Conservation (phyloP, 1,284 basidiomycete species). For the Puccinia triticina region DNA sequence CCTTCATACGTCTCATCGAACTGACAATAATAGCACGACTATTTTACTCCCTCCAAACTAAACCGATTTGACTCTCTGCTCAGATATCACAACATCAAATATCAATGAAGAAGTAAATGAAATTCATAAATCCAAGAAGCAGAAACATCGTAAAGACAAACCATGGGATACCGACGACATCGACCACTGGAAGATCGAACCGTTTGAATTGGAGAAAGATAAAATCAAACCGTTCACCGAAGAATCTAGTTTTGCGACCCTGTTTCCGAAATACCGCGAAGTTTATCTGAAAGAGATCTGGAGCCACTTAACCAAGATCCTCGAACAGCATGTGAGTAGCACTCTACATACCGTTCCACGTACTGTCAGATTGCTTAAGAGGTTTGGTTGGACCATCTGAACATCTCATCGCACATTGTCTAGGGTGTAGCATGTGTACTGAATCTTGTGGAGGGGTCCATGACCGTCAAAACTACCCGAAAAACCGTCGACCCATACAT, state of each 20-base stretch:
- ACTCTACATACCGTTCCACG: constrained; percentile 53
- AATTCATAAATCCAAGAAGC: constrained; percentile 44
- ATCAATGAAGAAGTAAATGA: constrained; percentile 38
- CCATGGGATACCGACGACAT: constrained; percentile 98
- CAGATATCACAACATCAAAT: constrained; percentile 46
- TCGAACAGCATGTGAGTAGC: constrained; percentile 74
- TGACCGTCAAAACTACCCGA: constrained; percentile 94
- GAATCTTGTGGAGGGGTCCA: constrained; percentile 92
- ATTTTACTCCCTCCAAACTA: too few relatives aligned
- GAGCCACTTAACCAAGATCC: constrained; percentile 83
- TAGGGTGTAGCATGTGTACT: constrained; percentile 88
- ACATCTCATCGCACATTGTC: neutral
- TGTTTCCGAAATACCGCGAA: constrained; percentile 98
- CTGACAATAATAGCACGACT: neutral
- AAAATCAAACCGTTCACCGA: constrained; percentile 89
- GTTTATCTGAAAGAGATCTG: constrained; percentile 93
- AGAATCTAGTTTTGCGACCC: constrained; percentile 94
- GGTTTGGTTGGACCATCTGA: neutral
- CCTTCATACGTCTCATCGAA: neutral
- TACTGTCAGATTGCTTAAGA: neutral
- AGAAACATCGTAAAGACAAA: constrained; percentile 50
- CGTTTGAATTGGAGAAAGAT: constrained; percentile 65
- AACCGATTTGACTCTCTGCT: neutral
- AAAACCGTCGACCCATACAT: constrained; percentile 97
- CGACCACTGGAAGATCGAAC: constrained; percentile 94